Percentiles rank a stretch among this genome's conserved stretches.
These are phyloP conservation scores for Gremmenia infestans DNA, from an alignment of 2,329 filamentous ascomycete species.

Conservation along the genomic window DNA sequence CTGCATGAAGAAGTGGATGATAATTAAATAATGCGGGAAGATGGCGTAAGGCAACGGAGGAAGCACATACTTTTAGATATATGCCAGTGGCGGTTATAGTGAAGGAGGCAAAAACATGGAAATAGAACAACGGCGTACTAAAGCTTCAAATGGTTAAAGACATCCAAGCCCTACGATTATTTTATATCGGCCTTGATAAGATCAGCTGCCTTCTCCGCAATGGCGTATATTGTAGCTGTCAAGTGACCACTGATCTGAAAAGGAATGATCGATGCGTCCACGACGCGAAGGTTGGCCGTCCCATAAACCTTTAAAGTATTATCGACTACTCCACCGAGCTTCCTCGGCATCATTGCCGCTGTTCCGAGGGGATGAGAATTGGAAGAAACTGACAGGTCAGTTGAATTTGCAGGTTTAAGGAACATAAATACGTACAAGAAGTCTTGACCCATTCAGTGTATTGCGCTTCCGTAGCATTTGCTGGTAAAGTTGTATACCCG, in stretches of 20 bases:
- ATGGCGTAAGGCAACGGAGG: too few species aligned
- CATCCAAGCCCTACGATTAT: background rate
- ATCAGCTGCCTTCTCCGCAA: constrained; percentile 16
- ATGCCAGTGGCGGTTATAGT: too few species aligned
- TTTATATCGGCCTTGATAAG: constrained; percentile 10
- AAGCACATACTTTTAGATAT: too few species aligned
- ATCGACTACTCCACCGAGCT: constrained; percentile 43
- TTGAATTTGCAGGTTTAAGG: background rate
- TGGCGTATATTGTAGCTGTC: constrained; percentile 11
- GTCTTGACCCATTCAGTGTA: constrained; percentile 9
- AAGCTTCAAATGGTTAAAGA: too few species aligned
- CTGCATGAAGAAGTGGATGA: too few species aligned
- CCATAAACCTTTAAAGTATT: constrained; percentile 47
- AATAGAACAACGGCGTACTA: too few species aligned
- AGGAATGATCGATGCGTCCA: constrained; percentile 53
- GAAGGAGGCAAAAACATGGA: too few species aligned
- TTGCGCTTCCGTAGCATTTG: constrained; percentile 10
- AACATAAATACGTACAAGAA: constrained; percentile 6
- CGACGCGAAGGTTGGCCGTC: constrained; percentile 46
- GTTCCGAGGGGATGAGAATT: constrained; percentile 14
- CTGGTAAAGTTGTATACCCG: constrained; percentile 2
- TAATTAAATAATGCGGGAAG: too few species aligned
- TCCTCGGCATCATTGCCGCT: constrained; percentile 13
- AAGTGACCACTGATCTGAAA: constrained; percentile 8
- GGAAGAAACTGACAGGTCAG: background rate